Percentiles rank a stretch among this genome's conserved stretches.
Conservation (phyloP, 2,329 filamentous ascomycete genomes). For the Pseudogymnoascus sp. region DNA sequence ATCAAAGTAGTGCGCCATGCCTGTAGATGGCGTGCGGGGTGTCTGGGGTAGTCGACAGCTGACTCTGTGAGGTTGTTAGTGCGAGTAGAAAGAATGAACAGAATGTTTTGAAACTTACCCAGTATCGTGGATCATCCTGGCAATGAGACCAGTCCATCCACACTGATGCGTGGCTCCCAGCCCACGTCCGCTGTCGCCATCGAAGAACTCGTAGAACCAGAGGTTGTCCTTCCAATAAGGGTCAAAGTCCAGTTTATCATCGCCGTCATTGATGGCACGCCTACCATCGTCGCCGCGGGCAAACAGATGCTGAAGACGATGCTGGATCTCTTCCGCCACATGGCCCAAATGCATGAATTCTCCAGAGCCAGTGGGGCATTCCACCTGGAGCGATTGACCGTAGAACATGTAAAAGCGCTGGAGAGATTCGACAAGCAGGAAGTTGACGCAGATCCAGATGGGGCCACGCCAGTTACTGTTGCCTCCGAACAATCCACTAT, state of each 20-base stretch:
- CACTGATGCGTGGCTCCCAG: constrained; percentile 91
- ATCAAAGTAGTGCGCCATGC: constrained; percentile 91
- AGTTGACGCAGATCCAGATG: constrained; percentile 95
- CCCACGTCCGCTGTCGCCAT: constrained; percentile 82
- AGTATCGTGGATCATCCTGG: constrained; percentile 95
- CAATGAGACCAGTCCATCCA: constrained; percentile 92
- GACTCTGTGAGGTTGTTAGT: constrained; percentile 52
- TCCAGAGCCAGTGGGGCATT: constrained; percentile 88
- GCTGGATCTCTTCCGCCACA: constrained; percentile 90
- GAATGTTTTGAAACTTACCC: constrained; percentile 53
- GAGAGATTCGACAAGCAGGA: constrained; percentile 87
- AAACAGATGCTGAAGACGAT: constrained; percentile 88
- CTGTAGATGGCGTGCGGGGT: constrained; percentile 75
- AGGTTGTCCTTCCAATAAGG: constrained; percentile 87
- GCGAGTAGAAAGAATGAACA: not conserved
- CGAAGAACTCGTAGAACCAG: constrained; percentile 98
- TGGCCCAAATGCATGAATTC: constrained; percentile 94
- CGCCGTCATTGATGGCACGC: constrained; percentile 79
- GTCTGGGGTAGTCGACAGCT: constrained; percentile 90
- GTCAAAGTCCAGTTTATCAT: constrained; percentile 82
- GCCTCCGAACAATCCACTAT: constrained; percentile 88
- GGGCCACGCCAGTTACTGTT: constrained; percentile 98
- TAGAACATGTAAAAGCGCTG: constrained; percentile 96
- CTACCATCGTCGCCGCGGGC: constrained; percentile 76
- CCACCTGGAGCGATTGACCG: constrained; percentile 77